These are phyloP conservation scores for Rhodotorula sp. DNA, from an alignment of 1,284 basidiomycete genomes.

Conservation along the genomic window DNA sequence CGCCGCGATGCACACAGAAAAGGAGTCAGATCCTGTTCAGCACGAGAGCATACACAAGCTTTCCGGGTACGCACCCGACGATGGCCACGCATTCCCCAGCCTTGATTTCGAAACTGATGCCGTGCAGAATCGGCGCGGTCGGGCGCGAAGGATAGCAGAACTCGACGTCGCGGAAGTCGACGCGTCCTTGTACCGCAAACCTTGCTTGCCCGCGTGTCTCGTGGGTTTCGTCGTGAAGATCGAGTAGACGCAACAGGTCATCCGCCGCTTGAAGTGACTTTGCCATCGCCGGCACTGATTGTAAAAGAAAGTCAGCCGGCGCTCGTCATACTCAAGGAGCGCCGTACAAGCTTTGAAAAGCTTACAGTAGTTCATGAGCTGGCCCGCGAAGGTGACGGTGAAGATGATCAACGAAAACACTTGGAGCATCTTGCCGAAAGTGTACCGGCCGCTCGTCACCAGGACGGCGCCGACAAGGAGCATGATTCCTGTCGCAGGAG, in stretches of 20 bases:
- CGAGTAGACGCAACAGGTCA: slow-evolving; percentile 70
- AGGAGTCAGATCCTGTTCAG: neutral
- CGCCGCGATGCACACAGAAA: no score
- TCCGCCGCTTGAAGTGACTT: slow-evolving; percentile 58
- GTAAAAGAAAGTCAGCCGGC: neutral
- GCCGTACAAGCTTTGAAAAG: slow-evolving; percentile 41
- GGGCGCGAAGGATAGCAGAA: slow-evolving; percentile 86
- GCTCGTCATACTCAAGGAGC: slow-evolving; percentile 4
- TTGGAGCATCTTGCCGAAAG: slow-evolving; percentile 82
- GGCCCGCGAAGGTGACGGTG: slow-evolving; percentile 84
- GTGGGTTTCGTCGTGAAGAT: slow-evolving; percentile 59
- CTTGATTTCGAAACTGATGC: slow-evolving; percentile 69
- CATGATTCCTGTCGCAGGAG: slow-evolving; percentile 62
- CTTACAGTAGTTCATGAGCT: slow-evolving; percentile 84
- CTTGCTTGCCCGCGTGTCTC: slow-evolving; percentile 66
- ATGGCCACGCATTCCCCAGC: slow-evolving; percentile 81
- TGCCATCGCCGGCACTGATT: slow-evolving; percentile 35
- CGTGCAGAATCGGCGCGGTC: slow-evolving; percentile 72
- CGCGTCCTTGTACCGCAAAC: slow-evolving; percentile 62
- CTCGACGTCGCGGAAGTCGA: slow-evolving; percentile 71
- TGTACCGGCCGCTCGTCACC: slow-evolving; percentile 75
- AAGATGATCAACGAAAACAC: slow-evolving; percentile 90
- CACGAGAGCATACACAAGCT: neutral
- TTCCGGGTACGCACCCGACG: slow-evolving; percentile 56
- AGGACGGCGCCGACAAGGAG: slow-evolving; percentile 87